Evolutionary conservation across 2,329 filamentous ascomycete species (phyloP), one percentile per base, ranked within the genome.

Genomic region (Penicillium sp.): DNA sequence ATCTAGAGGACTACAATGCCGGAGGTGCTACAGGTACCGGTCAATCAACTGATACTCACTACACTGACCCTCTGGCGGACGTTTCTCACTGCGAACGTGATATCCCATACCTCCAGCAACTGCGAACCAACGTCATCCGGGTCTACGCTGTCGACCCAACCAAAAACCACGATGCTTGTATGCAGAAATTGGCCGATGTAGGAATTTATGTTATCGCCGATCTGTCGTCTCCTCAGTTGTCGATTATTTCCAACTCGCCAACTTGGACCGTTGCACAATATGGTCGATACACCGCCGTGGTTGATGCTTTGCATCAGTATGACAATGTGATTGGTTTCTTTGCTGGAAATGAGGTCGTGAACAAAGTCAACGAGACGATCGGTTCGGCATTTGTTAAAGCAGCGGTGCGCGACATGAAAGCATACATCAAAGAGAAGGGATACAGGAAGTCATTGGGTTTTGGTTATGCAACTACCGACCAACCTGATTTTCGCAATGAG

Each of bases 131-230:
- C 81, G 86, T 86, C 67, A 93, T 97, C 76, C 92, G 93, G 75
- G 91, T 93, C 43, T 97, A 97, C 75, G 92, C 93, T 69, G 85
- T 97, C 69, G 85, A 97, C 78, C 89, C 93, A 10, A 84, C 82
- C 5, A 76, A 82, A 64, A 82, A 95, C 78, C 93, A 97, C 80
- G 80, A 82, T 50, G 82, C 80, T 38, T 97, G 93, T 81, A 97
- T 97, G 92, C 79, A 83, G 67, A 75, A 91, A 65, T 84, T 97
- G 45, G 83, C 88, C 53, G 85, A 89, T 56, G 89, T 89, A 56
- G 93, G 91, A 70, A 97, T 97, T 81, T 97, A 97, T 76, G 88
- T 97, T 70, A 84, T 97, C 67, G 89, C 92, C 64, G 93, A 97
- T 81, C 81, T 97, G 64, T 88, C 88, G 25, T 87, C 94, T 74